Conservation (phyloP, 2,329 filamentous ascomycete genomes). For the Fusarium nisikadoi region DNA sequence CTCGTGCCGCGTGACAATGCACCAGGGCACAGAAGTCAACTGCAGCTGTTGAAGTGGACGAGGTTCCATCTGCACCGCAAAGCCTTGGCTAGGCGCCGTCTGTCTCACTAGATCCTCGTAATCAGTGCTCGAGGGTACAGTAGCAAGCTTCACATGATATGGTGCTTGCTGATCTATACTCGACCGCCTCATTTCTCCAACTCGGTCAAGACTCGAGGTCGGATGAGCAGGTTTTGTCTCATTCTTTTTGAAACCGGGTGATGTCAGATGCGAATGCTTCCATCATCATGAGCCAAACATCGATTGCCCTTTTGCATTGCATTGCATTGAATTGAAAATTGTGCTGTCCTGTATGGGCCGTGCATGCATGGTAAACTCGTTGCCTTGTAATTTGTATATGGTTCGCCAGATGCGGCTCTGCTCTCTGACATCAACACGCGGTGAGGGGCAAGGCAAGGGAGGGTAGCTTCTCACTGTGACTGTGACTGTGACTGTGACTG, state of each 20-base stretch:
- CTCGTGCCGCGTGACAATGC: not conserved
- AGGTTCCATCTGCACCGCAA: not conserved
- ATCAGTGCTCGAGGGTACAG: not conserved
- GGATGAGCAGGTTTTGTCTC: not conserved
- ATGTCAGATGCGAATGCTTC: not conserved
- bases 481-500: not conserved
- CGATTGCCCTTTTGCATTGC: not conserved
- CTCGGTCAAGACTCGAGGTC: not conserved
- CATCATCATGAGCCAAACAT: not conserved
- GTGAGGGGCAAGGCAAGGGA: not conserved
- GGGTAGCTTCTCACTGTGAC: not conserved
- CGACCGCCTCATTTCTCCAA: not conserved
- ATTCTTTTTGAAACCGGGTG: not conserved
- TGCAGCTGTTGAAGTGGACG: not conserved
- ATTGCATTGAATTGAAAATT: not conserved
- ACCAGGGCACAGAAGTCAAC: not conserved
- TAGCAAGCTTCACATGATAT: not conserved
- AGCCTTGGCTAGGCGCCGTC: not conserved
- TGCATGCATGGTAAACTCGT: not conserved
- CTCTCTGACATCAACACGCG: not conserved
- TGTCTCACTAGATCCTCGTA: not conserved
- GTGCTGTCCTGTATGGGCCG: not conserved
- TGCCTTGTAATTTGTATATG: conserved; percentile 5
- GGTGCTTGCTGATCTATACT: not conserved
- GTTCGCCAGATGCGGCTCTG: conserved; percentile 18